Percentiles rank a stretch among this genome's conserved stretches.
Conservation (phyloP, 2,329 filamentous ascomycete genomes). For the Fusarium pseudocircinatum region DNA sequence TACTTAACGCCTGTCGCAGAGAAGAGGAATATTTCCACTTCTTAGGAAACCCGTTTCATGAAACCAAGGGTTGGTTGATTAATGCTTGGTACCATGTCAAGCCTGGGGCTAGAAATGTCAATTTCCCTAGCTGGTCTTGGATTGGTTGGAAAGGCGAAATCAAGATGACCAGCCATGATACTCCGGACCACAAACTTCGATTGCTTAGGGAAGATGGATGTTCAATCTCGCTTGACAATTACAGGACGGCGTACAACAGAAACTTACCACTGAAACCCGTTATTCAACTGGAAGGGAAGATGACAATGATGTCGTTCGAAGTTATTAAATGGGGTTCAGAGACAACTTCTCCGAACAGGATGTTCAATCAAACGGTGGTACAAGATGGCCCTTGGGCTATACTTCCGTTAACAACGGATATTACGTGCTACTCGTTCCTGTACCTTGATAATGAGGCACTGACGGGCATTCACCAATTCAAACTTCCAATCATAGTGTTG, state of each 20-base stretch:
- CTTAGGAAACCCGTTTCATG: accelerated
- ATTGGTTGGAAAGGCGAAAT: background rate
- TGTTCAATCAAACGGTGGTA: background rate
- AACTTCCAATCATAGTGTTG: background rate
- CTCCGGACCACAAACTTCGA: accelerated
- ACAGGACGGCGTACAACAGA: no score
- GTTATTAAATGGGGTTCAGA: background rate
- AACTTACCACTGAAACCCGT: background rate
- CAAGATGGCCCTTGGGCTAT: background rate
- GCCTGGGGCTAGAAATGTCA: accelerated
- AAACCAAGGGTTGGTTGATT: accelerated
- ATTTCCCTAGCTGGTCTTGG: background rate
- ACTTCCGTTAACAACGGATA: background rate
- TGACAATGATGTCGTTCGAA: background rate
- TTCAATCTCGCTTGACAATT: background rate
- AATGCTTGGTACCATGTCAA: background rate
- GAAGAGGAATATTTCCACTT: background rate
- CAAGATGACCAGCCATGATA: accelerated
- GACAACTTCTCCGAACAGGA: accelerated
- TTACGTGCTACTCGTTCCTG: background rate
- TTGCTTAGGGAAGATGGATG: no score
- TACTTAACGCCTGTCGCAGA: background rate
- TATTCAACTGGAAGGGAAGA: background rate
- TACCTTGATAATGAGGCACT: background rate
- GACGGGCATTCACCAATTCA: accelerated